These are phyloP conservation scores for Theobroma grandiflorum DNA, from an alignment of 441 rosid genomes.

Conservation along the genomic window DNA sequence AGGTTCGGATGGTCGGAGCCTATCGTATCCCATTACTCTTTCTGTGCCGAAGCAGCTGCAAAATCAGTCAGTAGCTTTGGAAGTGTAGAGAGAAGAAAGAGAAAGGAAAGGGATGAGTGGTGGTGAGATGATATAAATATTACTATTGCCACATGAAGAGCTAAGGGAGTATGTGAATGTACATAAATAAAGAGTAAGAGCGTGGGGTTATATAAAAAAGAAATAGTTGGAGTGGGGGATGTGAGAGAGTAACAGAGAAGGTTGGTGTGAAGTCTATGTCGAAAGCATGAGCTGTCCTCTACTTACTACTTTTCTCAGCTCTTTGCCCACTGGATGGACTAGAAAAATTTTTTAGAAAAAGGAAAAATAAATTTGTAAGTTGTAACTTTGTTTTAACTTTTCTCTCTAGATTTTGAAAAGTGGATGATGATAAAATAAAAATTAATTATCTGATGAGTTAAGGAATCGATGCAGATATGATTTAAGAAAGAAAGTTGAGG, in stretches of 20 bases:
- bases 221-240: not conserved
- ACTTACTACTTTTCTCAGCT: conserved; percentile 25
- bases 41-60: not conserved
- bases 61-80: not conserved
- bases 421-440: not conserved
- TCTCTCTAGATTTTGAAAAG: not conserved
- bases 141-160: not conserved
- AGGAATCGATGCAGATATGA: not conserved
- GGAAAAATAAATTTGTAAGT: not conserved
- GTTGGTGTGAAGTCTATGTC: conserved; percentile 38
- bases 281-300: conserved; percentile 45
- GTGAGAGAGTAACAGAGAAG: not conserved
- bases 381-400: not conserved
- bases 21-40: conserved; percentile 54
- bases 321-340: not conserved
- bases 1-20: conserved; percentile 54
- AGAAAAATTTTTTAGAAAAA: not conserved
- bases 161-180: conserved; percentile 16
- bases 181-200: conserved; percentile 18
- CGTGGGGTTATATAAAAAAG: not conserved
- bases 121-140: conserved; percentile 4
- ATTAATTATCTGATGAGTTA: not conserved
- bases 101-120: not conserved
- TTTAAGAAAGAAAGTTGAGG: not conserved
- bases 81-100: not conserved